A percentile compares a stretch with the other conserved stretches of the same genome.
These are phyloP conservation scores for Aspergillus proliferans DNA, from an alignment of 2,329 filamentous ascomycete genomes.

Conservation along the genomic window DNA sequence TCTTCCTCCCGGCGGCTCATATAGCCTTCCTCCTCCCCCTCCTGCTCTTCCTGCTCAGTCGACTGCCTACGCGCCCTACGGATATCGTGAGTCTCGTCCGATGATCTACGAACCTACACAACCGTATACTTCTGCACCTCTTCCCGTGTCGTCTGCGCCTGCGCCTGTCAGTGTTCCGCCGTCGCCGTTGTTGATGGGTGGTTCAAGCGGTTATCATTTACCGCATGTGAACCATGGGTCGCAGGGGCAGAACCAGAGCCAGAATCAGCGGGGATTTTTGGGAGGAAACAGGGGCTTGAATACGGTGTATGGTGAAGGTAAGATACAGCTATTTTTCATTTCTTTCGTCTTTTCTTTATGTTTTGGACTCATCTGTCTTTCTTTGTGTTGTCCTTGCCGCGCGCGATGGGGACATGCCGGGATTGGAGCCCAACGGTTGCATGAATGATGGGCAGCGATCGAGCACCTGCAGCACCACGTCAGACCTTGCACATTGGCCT, in stretches of 20 bases:
- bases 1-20: neutral
- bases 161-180: slow-evolving; percentile 1
- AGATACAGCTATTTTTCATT: slow-evolving; percentile 5
- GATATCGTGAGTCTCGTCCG: slow-evolving; percentile 12
- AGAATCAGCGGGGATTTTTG: slow-evolving; percentile 3
- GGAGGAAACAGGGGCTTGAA: slow-evolving; percentile 5
- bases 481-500: slow-evolving; percentile 8
- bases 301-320: slow-evolving; percentile 24
- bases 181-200: slow-evolving; percentile 5
- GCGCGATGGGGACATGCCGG: neutral
- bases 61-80: slow-evolving; percentile 12
- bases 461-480: neutral
- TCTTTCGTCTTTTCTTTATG: slow-evolving; percentile 3
- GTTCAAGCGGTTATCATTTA: slow-evolving; percentile 16
- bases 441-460: neutral
- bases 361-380: slow-evolving; percentile 1
- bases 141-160: neutral
- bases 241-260: slow-evolving; percentile 6
- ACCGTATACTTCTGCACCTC: slow-evolving; percentile 1
- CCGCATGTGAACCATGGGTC: slow-evolving; percentile 16
- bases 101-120: slow-evolving; percentile 7
- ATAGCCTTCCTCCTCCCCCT: slow-evolving; percentile 19
- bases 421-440: neutral
- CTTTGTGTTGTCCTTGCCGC: slow-evolving; percentile 1
- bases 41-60: slow-evolving; percentile 18